Percentiles rank a stretch among this genome's conserved stretches.
phyloP scores from a whole-genome alignment of 164 flowering plant genomes.

The Aristolochia californica region DNA sequence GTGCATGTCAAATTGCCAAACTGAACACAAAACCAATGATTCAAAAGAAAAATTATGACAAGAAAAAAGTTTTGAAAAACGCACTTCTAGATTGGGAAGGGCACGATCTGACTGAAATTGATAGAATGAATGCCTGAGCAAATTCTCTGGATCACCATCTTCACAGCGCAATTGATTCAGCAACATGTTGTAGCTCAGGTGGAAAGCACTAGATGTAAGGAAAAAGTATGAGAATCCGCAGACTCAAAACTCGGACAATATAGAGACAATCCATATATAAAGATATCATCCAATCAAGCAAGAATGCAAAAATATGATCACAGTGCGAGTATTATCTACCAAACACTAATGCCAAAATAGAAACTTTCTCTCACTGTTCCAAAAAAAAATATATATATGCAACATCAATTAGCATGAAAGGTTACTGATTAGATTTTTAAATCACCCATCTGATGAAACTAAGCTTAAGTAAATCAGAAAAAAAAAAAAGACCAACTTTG shows the following conservation, averaged over 20 bases:
- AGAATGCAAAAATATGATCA: too few relatives aligned
- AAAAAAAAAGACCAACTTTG: not conserved
- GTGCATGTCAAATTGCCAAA: too few relatives aligned
- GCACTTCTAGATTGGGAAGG: conserved; percentile 87
- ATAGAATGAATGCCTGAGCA: conserved; percentile 89
- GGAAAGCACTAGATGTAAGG: conserved; percentile 70
- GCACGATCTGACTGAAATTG: conserved; percentile 97
- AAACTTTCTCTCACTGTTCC: too few relatives aligned
- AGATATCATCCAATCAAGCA: too few relatives aligned
- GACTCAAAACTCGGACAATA: not conserved
- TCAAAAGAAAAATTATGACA: not conserved
- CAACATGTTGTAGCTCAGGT: conserved; percentile 96
- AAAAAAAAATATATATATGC: too few relatives aligned
- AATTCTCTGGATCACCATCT: conserved; percentile 87
- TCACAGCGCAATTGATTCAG: conserved; percentile 88
- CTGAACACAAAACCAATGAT: not conserved
- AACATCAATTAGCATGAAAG: too few relatives aligned
- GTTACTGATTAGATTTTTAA: too few relatives aligned
- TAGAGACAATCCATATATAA: too few relatives aligned
- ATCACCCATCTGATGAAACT: too few relatives aligned
- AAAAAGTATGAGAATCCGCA: conserved; percentile 2
- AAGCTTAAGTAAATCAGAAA: not conserved
- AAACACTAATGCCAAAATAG: too few relatives aligned
- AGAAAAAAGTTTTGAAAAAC: conserved; percentile 17
- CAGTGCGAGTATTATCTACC: too few relatives aligned